Conservation (phyloP, 2,329 filamentous ascomycete genomes). For the Fusarium hainanense region DNA sequence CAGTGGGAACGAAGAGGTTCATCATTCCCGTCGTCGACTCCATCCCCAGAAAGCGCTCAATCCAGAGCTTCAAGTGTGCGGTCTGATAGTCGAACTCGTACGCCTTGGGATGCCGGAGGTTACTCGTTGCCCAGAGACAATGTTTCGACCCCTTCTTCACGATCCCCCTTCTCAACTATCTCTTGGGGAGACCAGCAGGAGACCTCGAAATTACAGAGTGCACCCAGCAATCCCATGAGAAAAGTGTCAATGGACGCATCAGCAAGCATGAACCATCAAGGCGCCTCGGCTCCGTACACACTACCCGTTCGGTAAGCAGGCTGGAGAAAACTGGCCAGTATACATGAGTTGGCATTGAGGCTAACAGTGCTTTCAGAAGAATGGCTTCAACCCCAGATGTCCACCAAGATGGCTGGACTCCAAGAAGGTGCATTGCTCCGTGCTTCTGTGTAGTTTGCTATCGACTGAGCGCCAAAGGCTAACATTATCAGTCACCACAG, state of each 20-base stretch:
- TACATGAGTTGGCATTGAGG: background rate
- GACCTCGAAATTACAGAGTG: conserved; percentile 29
- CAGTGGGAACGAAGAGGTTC: conserved; percentile 16
- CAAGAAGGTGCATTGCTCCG: conserved; percentile 34
- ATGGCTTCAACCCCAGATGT: conserved; percentile 40
- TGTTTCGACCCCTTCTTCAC: conserved; percentile 51
- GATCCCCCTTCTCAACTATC: conserved; percentile 34
- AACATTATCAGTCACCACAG: conserved; percentile 13
- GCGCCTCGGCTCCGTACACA: conserved; percentile 32
- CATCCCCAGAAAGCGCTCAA: conserved; percentile 49
- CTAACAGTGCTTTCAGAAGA: conserved; percentile 32
- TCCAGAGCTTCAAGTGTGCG: conserved; percentile 39
- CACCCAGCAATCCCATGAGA: conserved; percentile 44
- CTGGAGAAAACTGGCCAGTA: background rate
- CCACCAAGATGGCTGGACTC: conserved; percentile 35
- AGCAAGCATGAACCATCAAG: conserved; percentile 20
- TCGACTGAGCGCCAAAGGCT: background rate
- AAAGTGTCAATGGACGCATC: conserved; percentile 49
- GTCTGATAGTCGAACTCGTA: conserved; percentile 49
- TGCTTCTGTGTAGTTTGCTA: background rate
- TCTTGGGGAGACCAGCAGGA: conserved; percentile 43
- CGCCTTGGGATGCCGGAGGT: conserved; percentile 63
- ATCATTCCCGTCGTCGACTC: conserved; percentile 48
- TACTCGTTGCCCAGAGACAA: conserved; percentile 59
- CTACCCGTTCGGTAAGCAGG: conserved; percentile 44